Evolutionary conservation across 2,329 filamentous ascomycete genomes (phyloP), one percentile per base, ranked within the genome.

Genomic region (Colletotrichum orbiculare): DNA sequence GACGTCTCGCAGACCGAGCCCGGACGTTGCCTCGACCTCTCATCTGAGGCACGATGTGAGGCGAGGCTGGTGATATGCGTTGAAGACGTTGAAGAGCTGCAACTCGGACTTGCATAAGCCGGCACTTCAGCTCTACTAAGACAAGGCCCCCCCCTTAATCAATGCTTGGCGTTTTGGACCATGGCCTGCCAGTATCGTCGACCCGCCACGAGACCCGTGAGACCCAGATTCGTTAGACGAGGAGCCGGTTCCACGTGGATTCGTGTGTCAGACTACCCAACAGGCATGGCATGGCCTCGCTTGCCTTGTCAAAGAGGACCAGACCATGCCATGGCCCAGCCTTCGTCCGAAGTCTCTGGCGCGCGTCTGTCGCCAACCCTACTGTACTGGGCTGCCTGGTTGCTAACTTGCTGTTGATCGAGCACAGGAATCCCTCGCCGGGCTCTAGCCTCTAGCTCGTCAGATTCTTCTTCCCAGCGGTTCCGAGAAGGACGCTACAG

Each of bases 351-450:
- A 48, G 46, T 56, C 12, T 12, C 37, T 53, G 58, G 47, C 56
- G 49, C 63, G 63, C 63, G 63, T 56, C 52, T 65, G 41, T 62
- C 62, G 62, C 58, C 52, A 53, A 65, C 41, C 37, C 61, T 46
- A 35, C 47, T 39, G 57, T 46, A 35, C 47, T 39, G 57, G 62
- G n/a, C 39, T 57, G 15, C 37, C 11, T 9, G 25, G 25, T 25
- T 25, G 25, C 17, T 17, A 17, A 17, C 17, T 17, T 17, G 17
- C 4, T 25, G 25, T 25, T 25, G 25, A 4, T 17, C n/a, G 42
- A 25, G 54, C 15, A 43, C 13, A 12, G 60, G 55, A n/a, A 42
- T 33, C 60, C 54, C 42, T 41, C 52, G 35, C 38, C 49, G 2
- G 25, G 25, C 25, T 25, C 25, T 4, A 25, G 25, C 25, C 25